Conservation (phyloP, 2,329 filamentous ascomycete species). For the Epichloe gansuensis region DNA sequence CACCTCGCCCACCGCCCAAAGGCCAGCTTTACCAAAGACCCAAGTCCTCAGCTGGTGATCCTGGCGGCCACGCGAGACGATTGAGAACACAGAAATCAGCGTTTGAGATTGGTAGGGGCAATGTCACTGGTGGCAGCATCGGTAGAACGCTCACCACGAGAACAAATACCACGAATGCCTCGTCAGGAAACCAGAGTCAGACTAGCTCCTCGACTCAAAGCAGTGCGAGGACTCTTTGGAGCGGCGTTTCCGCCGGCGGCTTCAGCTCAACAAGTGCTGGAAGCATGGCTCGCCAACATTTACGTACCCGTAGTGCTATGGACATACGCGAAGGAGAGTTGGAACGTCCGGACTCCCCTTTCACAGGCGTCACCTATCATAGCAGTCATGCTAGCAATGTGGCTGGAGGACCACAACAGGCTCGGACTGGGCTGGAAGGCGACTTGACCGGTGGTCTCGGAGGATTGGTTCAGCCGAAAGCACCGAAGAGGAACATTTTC, state of each 20-base stretch:
- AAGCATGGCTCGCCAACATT: slow-evolving; percentile 70
- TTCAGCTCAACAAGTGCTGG: slow-evolving; percentile 94
- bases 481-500: slow-evolving; percentile 81
- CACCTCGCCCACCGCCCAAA: slow-evolving; percentile 53
- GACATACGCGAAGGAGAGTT: slow-evolving; percentile 44
- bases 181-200: slow-evolving; percentile 57
- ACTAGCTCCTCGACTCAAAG: slow-evolving; percentile 65
- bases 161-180: slow-evolving; percentile 71
- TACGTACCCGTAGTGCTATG: slow-evolving; percentile 52
- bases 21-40: slow-evolving; percentile 38
- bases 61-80: slow-evolving; percentile 29
- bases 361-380: slow-evolving; percentile 79
- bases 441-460: slow-evolving; percentile 62
- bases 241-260: slow-evolving; percentile 75
- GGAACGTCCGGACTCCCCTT: slow-evolving; percentile 48
- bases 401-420: slow-evolving; percentile 38
- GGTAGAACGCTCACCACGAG: slow-evolving; percentile 79
- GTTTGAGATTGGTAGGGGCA: slow-evolving; percentile 54
- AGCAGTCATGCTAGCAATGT: slow-evolving; percentile 63
- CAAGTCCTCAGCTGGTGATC: slow-evolving; percentile 44
- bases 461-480: slow-evolving; percentile 63
- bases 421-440: slow-evolving; percentile 52
- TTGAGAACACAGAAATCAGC: slow-evolving; percentile 59
- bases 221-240: slow-evolving; percentile 84
- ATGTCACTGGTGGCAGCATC: slow-evolving; percentile 31